Base-by-base conservation (phyloP, 2,329 filamentous ascomycete genomes). In the Xylariaceae sp. region DNA sequence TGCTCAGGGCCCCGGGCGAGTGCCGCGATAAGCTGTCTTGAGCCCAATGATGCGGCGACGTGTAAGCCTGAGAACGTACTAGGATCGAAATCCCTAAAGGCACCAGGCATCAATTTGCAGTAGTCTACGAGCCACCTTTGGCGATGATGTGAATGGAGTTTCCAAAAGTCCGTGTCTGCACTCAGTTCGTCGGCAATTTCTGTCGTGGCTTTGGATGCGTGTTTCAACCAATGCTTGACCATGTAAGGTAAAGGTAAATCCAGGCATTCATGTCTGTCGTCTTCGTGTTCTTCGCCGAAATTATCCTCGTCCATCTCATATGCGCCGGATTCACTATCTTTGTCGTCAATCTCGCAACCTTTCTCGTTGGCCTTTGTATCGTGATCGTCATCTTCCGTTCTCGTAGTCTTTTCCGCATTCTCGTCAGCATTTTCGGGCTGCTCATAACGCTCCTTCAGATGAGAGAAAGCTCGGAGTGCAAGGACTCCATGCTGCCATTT, bases 401-500 rank as follows among this genome's bases (percentile, higher is more conserved):
- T 3, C 1, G 53, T 56, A 12, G 19, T 37, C 40, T 57, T 31
- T 41, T 51, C 42, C 32, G 50, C 27, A 45, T 35, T 29, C 26
- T 6, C 43, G 19, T 50, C 51, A 3, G 46, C 34, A 6, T 50
- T 54, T 1, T 56, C 48, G 4, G 35, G 35, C 12, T 57, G 54
- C 32, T 67, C 61, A 8, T 73, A 70, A 0, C 42, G 52, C 3
- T 72, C 69, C 39, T 70, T 68, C 6, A 75, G 49, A 32, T 74
- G 71, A 2, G 68, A 65, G 50, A 74, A 72, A 0, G 68, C 68
- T 7, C 73, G 64, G 3, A 73, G 62, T 2, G 70, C 69, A 3
- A 75, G 60, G 2, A 75, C 68, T 2, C 73, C 73, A n/a, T 75
- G 72, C 40, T 75, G 73, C 60, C 71, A 68, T 49, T 70, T 73